Percentiles rank a stretch among this genome's conserved stretches.
Evolutionary conservation across 2,329 filamentous ascomycete genomes (phyloP).

Genomic region (Sclerotinia subarctica): DNA sequence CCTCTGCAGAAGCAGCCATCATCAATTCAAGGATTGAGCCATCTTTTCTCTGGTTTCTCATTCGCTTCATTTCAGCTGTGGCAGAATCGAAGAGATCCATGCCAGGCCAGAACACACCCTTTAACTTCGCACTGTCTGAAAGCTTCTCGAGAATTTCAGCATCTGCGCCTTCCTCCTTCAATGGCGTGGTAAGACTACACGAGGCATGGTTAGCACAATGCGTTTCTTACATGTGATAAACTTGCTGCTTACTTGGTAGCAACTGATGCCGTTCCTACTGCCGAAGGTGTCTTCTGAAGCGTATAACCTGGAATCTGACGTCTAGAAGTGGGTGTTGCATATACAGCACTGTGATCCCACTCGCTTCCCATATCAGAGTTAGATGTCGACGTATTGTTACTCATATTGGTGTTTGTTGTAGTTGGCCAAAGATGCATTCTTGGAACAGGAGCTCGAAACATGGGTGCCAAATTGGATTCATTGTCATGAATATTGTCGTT

Average conservation of each 20-base stretch:
- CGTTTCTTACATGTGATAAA: not conserved
- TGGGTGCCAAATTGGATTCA: constrained; percentile 23
- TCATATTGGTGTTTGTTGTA: constrained; percentile 9
- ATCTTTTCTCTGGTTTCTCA: constrained; percentile 75
- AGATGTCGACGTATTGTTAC: constrained; percentile 11
- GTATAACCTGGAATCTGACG: constrained; percentile 32
- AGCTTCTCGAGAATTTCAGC: constrained; percentile 28
- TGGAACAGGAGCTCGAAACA: constrained; percentile 36
- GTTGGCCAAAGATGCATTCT: constrained; percentile 37
- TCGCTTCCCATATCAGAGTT: constrained; percentile 22
- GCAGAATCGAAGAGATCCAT: constrained; percentile 83
- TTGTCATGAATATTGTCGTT: constrained; percentile 14
- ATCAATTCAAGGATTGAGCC: constrained; percentile 67
- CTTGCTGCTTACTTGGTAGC: constrained; percentile 28
- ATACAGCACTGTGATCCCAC: constrained; percentile 28
- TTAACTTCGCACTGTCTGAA: constrained; percentile 47
- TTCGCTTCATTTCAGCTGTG: constrained; percentile 67
- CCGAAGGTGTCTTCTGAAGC: constrained; percentile 19
- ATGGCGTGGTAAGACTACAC: constrained; percentile 32
- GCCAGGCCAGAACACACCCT: constrained; percentile 71
- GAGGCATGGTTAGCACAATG: not conserved
- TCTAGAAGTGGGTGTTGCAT: constrained; percentile 35
- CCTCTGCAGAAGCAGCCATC: constrained; percentile 58
- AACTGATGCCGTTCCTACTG: constrained; percentile 18
- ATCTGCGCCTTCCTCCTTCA: constrained; percentile 24